Base-by-base conservation (phyloP, 495 filamentous ascomycete genomes). In the Aspergillus cristatus region DNA sequence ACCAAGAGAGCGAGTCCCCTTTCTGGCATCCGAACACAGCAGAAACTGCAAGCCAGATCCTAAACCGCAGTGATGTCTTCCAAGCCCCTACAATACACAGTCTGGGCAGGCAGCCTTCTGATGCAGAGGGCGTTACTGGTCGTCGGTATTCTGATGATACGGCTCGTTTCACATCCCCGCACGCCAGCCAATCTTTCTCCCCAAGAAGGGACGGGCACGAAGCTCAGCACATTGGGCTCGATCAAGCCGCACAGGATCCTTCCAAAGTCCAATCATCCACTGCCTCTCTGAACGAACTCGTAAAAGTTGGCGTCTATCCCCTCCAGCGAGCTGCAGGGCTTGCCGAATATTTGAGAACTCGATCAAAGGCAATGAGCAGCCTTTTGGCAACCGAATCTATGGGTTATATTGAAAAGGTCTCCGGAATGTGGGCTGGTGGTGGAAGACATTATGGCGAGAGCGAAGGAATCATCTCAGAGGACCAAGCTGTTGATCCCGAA, bases 391-490 rank as follows among this genome's bases (percentile, higher is more conserved):
- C 82, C 2, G 88, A 96, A 52, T 93, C 91, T 2, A 97, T 95
- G 86, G 86, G 86, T 13, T 98, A 98, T 55, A 79, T 95, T 18
- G 90, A 94, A 48, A 95, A 95, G 53, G 89, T 97, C 0, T 95
- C 89, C 3, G 91, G 87, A 26, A 97, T 97, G 85, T 93, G 91
- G 83, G 81, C 86, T 39, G 91, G 91, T 20, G 85, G 86, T 13
- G 80, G 81, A 52, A 84, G 78, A 50, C 91, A 98, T 57, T 98
- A 96, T 47, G 75, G 81, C 14, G 82, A 90, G 20, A 72, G 74
- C 2, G 73, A 82, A 51, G 83, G 76, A 26, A 62, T 85, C 16
- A 62, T 78, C 28, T 65, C 82, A 2, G 75, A 86, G 40, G 71
- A 73, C 18, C 70, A 66, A 15, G 71, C 76, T 17, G 71, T 78